Evolutionary conservation across 495 filamentous ascomycete genomes (phyloP).

Genomic region (Pseudotulostoma volvatum): DNA sequence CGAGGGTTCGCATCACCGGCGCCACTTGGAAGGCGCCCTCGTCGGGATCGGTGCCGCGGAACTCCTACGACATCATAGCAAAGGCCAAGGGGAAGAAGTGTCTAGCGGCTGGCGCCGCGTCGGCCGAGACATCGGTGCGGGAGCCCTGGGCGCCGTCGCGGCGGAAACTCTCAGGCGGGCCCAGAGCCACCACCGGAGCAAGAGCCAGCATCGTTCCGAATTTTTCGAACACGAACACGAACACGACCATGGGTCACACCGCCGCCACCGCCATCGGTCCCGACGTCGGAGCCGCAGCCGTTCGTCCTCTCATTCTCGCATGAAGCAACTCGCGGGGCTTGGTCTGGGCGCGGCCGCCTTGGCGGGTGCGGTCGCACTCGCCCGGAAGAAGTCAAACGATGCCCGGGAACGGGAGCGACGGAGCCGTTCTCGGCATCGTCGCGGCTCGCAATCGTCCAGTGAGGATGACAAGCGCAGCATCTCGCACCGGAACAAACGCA

Average conservation of each 20-base stretch:
- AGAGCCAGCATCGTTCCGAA: slow-evolving; percentile 32
- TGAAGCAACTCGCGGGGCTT: slow-evolving; percentile 47
- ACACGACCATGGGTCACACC: slow-evolving; percentile 24
- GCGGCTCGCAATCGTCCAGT: slow-evolving; percentile 31
- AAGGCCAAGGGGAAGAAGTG: slow-evolving; percentile 40
- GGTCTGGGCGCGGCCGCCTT: slow-evolving; percentile 70
- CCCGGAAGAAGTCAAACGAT: slow-evolving; percentile 48
- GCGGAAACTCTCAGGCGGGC: slow-evolving; percentile 63
- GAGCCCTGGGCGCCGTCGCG: slow-evolving; percentile 65
- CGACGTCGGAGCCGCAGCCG: slow-evolving; percentile 26
- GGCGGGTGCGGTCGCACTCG: slow-evolving; percentile 65
- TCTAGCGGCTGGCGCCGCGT: slow-evolving; percentile 43
- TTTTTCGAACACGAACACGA: slow-evolving; percentile 34
- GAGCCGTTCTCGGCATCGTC: slow-evolving; percentile 51
- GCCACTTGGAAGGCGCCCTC: slow-evolving; percentile 67
- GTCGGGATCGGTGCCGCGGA: slow-evolving; percentile 65
- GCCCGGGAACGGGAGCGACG: slow-evolving; percentile 37
- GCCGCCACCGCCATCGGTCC: slow-evolving; percentile 19
- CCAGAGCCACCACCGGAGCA: slow-evolving; percentile 53
- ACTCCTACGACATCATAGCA: slow-evolving; percentile 50
- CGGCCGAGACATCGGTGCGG: slow-evolving; percentile 64
- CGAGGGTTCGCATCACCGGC: slow-evolving; percentile 45
- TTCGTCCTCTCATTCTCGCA: slow-evolving; percentile 39
- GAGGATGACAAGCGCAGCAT: slow-evolving; percentile 30
- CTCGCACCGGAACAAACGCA: slow-evolving; percentile 47